Base-by-base conservation (phyloP, 495 filamentous ascomycete species). In the Aspergillus panamensis region DNA sequence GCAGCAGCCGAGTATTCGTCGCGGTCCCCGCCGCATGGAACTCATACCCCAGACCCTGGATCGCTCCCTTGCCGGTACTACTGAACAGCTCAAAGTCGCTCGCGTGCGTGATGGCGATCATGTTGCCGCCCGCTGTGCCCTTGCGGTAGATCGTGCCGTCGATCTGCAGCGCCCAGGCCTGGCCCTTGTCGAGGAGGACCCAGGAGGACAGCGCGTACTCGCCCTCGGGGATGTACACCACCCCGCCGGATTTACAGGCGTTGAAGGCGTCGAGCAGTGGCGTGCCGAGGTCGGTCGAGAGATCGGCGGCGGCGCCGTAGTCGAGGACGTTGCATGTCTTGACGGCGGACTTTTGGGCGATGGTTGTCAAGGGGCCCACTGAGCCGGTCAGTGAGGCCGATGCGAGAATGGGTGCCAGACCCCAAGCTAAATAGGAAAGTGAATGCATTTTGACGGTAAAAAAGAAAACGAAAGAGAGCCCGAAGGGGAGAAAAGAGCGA, bases 11-110 rank as follows among this genome's bases (percentile, higher is more conserved):
- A n/a, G 73, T 61, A 1, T 69, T 71, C 37, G 45, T 59, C 45
- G 43, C 58, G 12, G 52, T 57, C 14, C 60, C 53, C 6, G 65
- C 43, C 5, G 53, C 57, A 53, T 74, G 74, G 53, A 68, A 74
- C 54, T 73, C 60, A 60, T 82, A 82, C 2, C 81, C 80, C 17
- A 72, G 68, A 7, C 81, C 80, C 59, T 83, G 77, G 14, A 82
- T 73, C 0, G 81, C 78, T 43, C 79, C 80, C 37, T 71, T 55
- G 6, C 69, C 73, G 25, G 72, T 81, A 29, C 73, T 73, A 19
- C 69, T 75, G 63, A 76, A 81, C 21, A 83, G 55, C 60, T 83
- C 80, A 55, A 82, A 79, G 55, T 83, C 77, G 44, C 53, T 73
- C 19, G 75, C 67, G 20, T 78, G 64, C 57, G 77, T 67, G 40